Base-by-base conservation (phyloP, 257 asterid species). In the Asclepias syriaca region DNA sequence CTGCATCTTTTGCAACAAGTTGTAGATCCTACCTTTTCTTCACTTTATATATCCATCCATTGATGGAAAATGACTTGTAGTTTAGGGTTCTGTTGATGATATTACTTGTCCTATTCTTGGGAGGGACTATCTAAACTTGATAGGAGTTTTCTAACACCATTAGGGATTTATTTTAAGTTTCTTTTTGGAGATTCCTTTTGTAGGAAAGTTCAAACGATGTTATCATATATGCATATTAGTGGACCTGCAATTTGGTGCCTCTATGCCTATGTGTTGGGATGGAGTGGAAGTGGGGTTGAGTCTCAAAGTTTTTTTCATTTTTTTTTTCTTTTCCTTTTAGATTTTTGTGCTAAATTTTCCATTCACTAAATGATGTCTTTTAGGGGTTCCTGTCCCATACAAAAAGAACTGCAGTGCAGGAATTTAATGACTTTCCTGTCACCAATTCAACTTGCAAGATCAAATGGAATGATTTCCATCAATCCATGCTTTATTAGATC, bases 341-440 rank as follows among this genome's bases (percentile, higher is more conserved):
- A 15, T 34, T 16, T 37, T 18, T 14, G 12, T 22, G 24, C 10
- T 14, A 18, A 59, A 72, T 22, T 22, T 53, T 73, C 22, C 73
- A 46, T 80, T 66, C 11, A 66, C 19, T 53, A 59, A 61, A 65
- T 50, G 55, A 64, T 54, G 66, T 80, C 77, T 59, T 43, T 81
- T 89, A 91, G 97, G 89, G 54, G 72, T 74, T 77, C 86, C 80
- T 58, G 67, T 78, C 77, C 82, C 74, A 18, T 74, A 48, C 72
- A 72, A 76, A 72, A 64, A 75, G 74, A 75, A 24, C 43, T 63
- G 82, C 84, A 75, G 80, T 58, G 77, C 66, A 74, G 70, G 69
- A 78, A 74, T 66, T 75, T 81, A 21, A 66, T 80, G 72, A 63
- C 74, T 68, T 56, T 72, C 73, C 81, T 32, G 78, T 75, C 90